Percentiles rank a stretch among this genome's conserved stretches.
Evolutionary conservation across 2,329 filamentous ascomycete species (phyloP).

Genomic region (Tolypocladium paradoxum): DNA sequence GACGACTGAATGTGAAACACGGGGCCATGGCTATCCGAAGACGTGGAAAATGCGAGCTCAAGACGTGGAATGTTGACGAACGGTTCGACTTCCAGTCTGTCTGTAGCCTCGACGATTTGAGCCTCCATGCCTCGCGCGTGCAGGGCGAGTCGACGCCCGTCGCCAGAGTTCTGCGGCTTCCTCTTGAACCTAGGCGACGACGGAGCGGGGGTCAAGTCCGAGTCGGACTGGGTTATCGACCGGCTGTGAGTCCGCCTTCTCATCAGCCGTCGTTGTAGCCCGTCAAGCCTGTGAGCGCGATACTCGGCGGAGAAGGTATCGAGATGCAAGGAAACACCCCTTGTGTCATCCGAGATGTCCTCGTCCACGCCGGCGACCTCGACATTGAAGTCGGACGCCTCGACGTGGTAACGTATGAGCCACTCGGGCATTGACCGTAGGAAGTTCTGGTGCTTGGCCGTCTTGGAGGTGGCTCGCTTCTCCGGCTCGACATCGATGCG

Average conservation of each 20-base stretch:
- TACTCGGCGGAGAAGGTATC: constrained; percentile 87
- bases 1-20: constrained; percentile 80
- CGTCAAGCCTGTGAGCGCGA: constrained; percentile 65
- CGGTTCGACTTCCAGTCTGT: constrained; percentile 74
- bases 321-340: constrained; percentile 76
- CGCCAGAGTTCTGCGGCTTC: constrained; percentile 47
- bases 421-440: constrained; percentile 71
- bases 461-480: constrained; percentile 40
- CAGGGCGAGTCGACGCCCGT: constrained; percentile 72
- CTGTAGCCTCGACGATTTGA: constrained; percentile 78
- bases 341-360: constrained; percentile 68
- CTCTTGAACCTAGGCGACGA: constrained; percentile 32
- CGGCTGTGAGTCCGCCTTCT: constrained; percentile 68
- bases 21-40: constrained; percentile 77
- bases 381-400: constrained; percentile 79
- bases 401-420: constrained; percentile 74
- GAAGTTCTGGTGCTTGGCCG: constrained; percentile 51
- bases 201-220: constrained; percentile 38
- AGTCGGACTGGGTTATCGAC: constrained; percentile 56
- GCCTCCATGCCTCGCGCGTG: constrained; percentile 78
- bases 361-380: constrained; percentile 85
- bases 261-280: constrained; percentile 42
- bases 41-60: constrained; percentile 75
- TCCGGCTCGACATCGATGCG: constrained; percentile 55
- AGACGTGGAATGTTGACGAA: constrained; percentile 81